Conservation (phyloP, 371 early-diverging fungal species). For the Phascolomyces articulosus region DNA sequence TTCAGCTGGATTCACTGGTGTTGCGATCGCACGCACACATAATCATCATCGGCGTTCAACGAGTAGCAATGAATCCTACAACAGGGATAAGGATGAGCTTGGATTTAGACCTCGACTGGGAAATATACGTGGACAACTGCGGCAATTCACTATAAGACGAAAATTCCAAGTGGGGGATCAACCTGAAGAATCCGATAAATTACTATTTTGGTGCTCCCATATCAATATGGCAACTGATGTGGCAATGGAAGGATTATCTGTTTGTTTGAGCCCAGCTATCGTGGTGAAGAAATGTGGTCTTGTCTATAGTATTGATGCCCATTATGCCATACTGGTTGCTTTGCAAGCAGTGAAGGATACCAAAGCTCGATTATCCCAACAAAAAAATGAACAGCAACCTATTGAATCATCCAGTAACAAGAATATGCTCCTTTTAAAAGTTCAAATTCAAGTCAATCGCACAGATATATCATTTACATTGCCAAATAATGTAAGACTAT, state of each 20-base stretch:
- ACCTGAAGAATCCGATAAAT: slow-evolving; percentile 5
- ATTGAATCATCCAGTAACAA: background rate
- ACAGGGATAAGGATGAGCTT: background rate
- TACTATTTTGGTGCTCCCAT: slow-evolving; percentile 39
- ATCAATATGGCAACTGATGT: slow-evolving; percentile 25
- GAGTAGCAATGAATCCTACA: background rate
- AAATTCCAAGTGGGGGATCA: background rate
- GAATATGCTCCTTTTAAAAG: background rate
- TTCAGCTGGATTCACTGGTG: slow-evolving; percentile 28
- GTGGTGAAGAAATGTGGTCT: slow-evolving; percentile 35
- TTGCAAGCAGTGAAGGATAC: slow-evolving; percentile 12
- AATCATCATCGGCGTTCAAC: background rate
- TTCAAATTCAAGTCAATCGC: slow-evolving; percentile 38
- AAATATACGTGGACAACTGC: slow-evolving; percentile 2
- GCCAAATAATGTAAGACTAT: slow-evolving; percentile 25
- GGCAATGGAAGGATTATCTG: background rate
- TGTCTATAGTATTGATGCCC: slow-evolving; percentile 28
- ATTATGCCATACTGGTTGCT: slow-evolving; percentile 32
- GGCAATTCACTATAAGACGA: slow-evolving; percentile 14
- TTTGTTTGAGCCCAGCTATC: slow-evolving; percentile 16
- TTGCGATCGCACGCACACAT: slow-evolving; percentile 11
- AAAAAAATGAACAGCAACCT: background rate
- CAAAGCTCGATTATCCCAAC: background rate
- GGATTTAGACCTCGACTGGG: slow-evolving; percentile 11
- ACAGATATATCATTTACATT: slow-evolving; percentile 27